These are phyloP conservation scores for Gynochthodes officinalis DNA, from an alignment of 257 asterid genomes.

Conservation along the genomic window DNA sequence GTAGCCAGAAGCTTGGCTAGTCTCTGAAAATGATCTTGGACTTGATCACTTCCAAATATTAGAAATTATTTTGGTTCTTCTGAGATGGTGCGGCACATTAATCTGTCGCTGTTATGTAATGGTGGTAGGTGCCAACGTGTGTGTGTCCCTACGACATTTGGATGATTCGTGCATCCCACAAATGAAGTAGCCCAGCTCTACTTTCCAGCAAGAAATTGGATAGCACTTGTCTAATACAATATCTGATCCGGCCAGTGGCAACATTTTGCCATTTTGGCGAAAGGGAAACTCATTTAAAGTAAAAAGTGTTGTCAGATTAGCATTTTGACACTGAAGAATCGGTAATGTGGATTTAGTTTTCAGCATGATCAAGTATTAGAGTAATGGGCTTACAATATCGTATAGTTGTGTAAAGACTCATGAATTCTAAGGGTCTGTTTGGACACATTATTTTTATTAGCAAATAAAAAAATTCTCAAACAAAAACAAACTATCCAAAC, in stretches of 20 bases:
- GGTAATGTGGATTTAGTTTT: background rate
- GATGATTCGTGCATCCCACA: background rate
- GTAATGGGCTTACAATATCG: too few relatives aligned
- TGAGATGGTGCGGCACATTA: too few relatives aligned
- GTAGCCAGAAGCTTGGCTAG: background rate
- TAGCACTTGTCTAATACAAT: background rate
- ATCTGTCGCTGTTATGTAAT: too few relatives aligned
- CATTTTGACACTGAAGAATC: background rate
- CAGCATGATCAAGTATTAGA: background rate
- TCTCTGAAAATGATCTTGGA: background rate
- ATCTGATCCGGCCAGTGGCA: slow-evolving; percentile 4
- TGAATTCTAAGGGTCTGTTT: too few relatives aligned
- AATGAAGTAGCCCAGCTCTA: background rate
- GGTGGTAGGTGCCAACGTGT: background rate
- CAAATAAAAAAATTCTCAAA: too few relatives aligned
- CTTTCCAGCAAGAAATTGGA: background rate
- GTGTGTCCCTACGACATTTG: background rate
- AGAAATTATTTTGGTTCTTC: background rate
- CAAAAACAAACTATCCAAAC: too few relatives aligned
- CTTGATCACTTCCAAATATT: background rate
- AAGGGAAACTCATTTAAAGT: background rate
- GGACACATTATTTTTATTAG: too few relatives aligned
- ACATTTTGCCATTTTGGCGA: background rate
- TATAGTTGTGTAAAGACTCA: too few relatives aligned
- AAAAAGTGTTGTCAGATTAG: background rate